phyloP scores from a whole-genome alignment of 805 yeast genomes.

The Cyberlindnera mississippiensis region DNA sequence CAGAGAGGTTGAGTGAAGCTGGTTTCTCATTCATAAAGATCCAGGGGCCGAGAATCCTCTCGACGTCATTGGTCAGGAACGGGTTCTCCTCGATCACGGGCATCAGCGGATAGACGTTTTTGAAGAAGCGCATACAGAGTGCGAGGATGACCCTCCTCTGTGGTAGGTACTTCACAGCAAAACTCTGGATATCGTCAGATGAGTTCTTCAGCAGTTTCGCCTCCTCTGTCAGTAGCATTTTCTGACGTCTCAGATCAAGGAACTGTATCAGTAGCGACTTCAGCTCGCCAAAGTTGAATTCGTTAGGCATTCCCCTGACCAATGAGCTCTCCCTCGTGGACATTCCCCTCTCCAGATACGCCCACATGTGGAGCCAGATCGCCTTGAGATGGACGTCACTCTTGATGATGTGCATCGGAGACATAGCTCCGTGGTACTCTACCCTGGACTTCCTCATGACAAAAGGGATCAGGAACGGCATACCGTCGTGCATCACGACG shows the following conservation, averaged over 20 bases:
- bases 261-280: neutral
- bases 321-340: neutral
- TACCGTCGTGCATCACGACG: conserved; percentile 39
- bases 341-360: conserved; percentile 8
- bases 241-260: conserved; percentile 16
- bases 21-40: conserved; percentile 1
- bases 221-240: conserved; percentile 4
- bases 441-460: conserved; percentile 37
- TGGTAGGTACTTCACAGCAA: conserved; percentile 19
- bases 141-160: conserved; percentile 8
- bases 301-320: neutral
- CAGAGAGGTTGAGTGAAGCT: neutral
- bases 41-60: conserved; percentile 13
- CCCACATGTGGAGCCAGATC: conserved; percentile 31
- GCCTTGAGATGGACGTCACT: conserved; percentile 39
- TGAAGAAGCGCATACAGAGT: conserved; percentile 22
- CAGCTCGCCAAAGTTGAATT: neutral
- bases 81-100: conserved; percentile 23
- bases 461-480: conserved; percentile 32
- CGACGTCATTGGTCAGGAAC: conserved; percentile 14
- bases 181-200: conserved; percentile 4
- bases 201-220: neutral
- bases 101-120: conserved; percentile 21
- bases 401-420: conserved; percentile 43
- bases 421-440: conserved; percentile 47